Percentiles rank a stretch among this genome's conserved stretches.
Evolutionary conservation across 2,329 filamentous ascomycete species (phyloP).

Genomic region (Emergomyces africanus): DNA sequence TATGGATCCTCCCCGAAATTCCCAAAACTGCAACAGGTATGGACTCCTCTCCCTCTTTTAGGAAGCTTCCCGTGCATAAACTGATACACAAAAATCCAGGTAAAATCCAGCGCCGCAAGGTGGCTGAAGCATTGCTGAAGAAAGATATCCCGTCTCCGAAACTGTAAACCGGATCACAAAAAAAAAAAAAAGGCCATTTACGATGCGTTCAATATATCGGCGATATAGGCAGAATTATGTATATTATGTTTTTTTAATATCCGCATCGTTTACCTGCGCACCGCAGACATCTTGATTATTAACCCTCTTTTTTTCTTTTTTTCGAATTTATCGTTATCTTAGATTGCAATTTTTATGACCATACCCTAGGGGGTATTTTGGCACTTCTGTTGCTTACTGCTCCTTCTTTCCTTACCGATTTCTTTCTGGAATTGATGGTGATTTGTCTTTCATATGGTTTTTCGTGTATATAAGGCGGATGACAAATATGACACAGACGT

Average conservation of each 20-base stretch:
- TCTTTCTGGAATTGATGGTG: neutral
- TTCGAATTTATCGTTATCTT: neutral
- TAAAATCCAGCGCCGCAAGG: conserved; percentile 74
- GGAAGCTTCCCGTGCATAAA: neutral
- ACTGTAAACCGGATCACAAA: neutral
- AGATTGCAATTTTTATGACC: neutral
- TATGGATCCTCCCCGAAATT: conserved; percentile 74
- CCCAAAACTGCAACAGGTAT: conserved; percentile 68
- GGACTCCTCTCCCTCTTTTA: neutral
- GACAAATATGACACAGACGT: neutral
- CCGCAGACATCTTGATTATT: neutral
- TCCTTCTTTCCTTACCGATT: neutral
- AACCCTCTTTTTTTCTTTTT: neutral
- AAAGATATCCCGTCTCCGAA: conserved; percentile 41
- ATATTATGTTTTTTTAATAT: neutral
- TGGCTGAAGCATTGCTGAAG: conserved; percentile 76
- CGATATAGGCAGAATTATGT: neutral
- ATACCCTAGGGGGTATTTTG: neutral
- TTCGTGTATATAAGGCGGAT: neutral
- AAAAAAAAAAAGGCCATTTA: neutral
- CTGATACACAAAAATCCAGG: conserved; percentile 30
- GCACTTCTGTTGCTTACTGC: neutral
- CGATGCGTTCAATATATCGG: neutral
- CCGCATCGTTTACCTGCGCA: neutral
- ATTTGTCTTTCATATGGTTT: neutral